Base-by-base conservation (phyloP, 1,139 yeast genomes). In the Zygotorulaspora mrakii region DNA sequence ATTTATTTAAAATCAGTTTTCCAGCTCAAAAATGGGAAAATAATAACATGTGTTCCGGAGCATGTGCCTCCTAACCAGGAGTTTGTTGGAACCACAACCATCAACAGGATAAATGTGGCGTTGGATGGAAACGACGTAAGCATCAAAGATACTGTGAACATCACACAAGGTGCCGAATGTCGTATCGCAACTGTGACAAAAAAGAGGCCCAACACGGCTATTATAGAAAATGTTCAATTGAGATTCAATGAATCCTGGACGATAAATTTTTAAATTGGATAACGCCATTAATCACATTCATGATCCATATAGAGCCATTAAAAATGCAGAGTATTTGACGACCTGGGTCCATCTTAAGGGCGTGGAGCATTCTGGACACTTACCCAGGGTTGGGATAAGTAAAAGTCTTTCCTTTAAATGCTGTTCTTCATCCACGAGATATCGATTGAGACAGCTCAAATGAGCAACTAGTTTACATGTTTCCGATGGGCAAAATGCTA, bases 31-130 rank as follows among this genome's bases (percentile, higher is more conserved):
- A 47, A 57, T 16, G 56, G 59, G 7, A 41, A 34, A n/a, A 38
- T 71, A 7, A 31, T 48, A 0, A 59, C 67, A 4, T 48, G 40
- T 1, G 61, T 63, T 2, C 40, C 43, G 1, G 28, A 45, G 2
- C 48, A 50, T 29, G 11, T n/a, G 4, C 39, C 49, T 3, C 20
- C 34, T 1, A 53, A 59, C 27, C 55, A 58, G 2, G 49, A 56
- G 3, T 45, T 45, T 18, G 24, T 58, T 18, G 50, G 57, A 14
- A 56, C 61, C 35, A 57, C 59, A 11, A 57, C 49, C 9, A 66
- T 88, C 34, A 95, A 84, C 54, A 75, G 73, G 50, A 72, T 89
- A 17, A 61, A 79, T 1, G 55, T 88, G 27, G 64, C 81, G 27
- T 79, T 80, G 5, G 58, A 49, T 2, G 46, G 42, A 2, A 46